Percentiles rank a stretch among this genome's conserved stretches.
Evolutionary conservation across 176 grass and related monocot species (phyloP).

Genomic region (Poa pratensis): DNA sequence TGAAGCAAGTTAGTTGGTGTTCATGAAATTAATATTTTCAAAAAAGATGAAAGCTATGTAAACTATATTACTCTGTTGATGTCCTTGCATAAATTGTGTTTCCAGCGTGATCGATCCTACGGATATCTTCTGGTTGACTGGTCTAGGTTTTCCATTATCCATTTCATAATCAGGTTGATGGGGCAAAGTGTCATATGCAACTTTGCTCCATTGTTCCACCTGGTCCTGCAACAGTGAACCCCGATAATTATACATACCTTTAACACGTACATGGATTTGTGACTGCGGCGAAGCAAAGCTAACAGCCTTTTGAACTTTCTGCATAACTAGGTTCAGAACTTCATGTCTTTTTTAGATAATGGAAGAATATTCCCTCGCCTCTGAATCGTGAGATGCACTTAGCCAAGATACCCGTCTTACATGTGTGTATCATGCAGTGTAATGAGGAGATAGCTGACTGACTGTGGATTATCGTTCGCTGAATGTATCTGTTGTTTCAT

Average conservation of each 20-base stretch:
- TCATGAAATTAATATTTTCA: neutral
- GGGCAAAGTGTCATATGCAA: slow-evolving; percentile 22
- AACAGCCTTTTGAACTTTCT: neutral
- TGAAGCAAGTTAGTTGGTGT: neutral
- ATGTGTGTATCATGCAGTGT: neutral
- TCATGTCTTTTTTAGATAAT: neutral
- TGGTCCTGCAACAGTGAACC: slow-evolving; percentile 11
- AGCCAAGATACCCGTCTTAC: neutral
- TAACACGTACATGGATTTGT: neutral
- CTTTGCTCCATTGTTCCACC: slow-evolving; percentile 19
- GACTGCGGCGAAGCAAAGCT: neutral
- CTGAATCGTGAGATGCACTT: neutral
- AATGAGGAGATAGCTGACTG: neutral
- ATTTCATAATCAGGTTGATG: slow-evolving; percentile 45
- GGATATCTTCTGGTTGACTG: neutral
- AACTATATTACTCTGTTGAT: slow-evolving; percentile 36
- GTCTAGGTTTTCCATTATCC: slow-evolving; percentile 20
- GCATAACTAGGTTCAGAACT: neutral
- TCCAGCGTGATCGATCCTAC: neutral
- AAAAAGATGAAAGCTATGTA: neutral
- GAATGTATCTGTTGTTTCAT: neutral
- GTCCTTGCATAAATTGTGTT: slow-evolving; percentile 16
- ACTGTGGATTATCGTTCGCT: neutral
- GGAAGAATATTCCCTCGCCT: neutral
- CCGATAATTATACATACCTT: neutral